These are phyloP conservation scores for Paramyrothecium roridum DNA, from an alignment of 2,329 filamentous ascomycete genomes.

Conservation along the genomic window DNA sequence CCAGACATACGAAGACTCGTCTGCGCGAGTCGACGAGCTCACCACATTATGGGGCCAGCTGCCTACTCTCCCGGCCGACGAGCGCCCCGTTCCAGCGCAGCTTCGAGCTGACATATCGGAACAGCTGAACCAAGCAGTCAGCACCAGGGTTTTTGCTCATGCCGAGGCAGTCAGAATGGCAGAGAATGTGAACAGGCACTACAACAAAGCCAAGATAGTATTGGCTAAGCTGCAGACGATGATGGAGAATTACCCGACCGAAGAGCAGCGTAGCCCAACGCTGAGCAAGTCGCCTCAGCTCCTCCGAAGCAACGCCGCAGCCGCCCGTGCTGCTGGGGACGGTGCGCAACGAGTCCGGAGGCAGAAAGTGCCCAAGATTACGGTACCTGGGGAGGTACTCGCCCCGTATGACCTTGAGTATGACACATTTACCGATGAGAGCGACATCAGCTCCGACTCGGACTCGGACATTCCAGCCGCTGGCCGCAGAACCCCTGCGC, in stretches of 20 bases:
- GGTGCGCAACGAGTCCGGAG: conserved; percentile 44
- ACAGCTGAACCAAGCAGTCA: conserved; percentile 50
- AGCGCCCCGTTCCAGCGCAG: conserved; percentile 44
- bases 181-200: conserved; percentile 61
- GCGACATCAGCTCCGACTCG: conserved; percentile 50
- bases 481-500: conserved; percentile 30
- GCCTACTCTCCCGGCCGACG: conserved; percentile 42
- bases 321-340: conserved; percentile 39
- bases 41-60: conserved; percentile 56
- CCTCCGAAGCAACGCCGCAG: conserved; percentile 47
- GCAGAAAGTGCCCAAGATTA: conserved; percentile 53
- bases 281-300: conserved; percentile 52
- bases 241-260: conserved; percentile 57
- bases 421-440: conserved; percentile 52
- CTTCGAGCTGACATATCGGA: conserved; percentile 60
- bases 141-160: conserved; percentile 55
- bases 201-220: conserved; percentile 56
- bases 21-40: conserved; percentile 51
- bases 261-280: conserved; percentile 50
- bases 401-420: conserved; percentile 64
- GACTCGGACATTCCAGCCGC: conserved; percentile 39
- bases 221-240: conserved; percentile 57
- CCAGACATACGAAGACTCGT: conserved; percentile 53
- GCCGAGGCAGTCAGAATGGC: conserved; percentile 62
- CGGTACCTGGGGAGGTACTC: conserved; percentile 63